Evolutionary conservation across 306 rosid genomes (phyloP).

Genomic region (Quercus parvula): DNA sequence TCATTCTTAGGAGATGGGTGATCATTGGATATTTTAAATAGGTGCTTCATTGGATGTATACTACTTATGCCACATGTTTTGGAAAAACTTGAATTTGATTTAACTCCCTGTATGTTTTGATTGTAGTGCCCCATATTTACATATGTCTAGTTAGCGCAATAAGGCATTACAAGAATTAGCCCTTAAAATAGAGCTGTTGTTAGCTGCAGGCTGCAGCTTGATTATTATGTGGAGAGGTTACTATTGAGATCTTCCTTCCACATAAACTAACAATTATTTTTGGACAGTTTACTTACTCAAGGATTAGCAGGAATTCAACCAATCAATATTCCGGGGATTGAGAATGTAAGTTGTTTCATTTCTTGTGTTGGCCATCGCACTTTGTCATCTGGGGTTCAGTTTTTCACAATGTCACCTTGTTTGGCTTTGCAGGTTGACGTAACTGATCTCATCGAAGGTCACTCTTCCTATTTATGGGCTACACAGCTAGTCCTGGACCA

Average conservation of each 20-base stretch:
- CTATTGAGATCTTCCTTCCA: background rate
- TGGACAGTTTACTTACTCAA: conserved; percentile 50
- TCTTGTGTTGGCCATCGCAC: background rate
- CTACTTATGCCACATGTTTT: background rate
- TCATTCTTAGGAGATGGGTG: background rate
- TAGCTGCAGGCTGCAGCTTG: background rate
- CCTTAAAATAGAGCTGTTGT: background rate
- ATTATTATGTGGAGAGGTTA: background rate
- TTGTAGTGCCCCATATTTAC: background rate
- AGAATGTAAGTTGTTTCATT: conserved; percentile 47
- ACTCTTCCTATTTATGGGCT: conserved; percentile 87
- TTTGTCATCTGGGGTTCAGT: background rate
- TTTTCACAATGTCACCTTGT: background rate
- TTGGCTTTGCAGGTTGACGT: conserved; percentile 69
- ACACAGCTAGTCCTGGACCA: conserved; percentile 59
- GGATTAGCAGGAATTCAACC: conserved; percentile 83
- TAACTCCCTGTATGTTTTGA: background rate
- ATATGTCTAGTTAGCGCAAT: background rate
- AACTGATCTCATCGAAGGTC: conserved; percentile 70
- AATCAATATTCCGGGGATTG: conserved; percentile 51
- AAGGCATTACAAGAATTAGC: background rate
- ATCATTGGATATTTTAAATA: no score
- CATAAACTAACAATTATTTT: background rate
- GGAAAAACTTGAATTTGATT: background rate
- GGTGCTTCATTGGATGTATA: background rate